Evolutionary conservation across 2,329 filamentous ascomycete genomes (phyloP).

Genomic region (Macrophomina phaseolina): DNA sequence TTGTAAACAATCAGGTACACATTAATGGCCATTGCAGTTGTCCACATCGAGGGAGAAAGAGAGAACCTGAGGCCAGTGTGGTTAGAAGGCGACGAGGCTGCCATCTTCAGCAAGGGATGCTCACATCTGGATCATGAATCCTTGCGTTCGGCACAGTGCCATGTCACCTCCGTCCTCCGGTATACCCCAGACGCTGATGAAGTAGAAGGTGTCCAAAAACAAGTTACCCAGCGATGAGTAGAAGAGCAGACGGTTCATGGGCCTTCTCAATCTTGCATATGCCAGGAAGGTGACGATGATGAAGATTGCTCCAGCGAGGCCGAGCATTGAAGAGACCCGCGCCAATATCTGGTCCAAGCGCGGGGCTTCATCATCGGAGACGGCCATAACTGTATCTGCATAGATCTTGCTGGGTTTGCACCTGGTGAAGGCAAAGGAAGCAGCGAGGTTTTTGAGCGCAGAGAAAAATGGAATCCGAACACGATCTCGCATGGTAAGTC

Average conservation of each 20-base stretch:
- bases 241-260: neutral
- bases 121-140: neutral
- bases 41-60: neutral
- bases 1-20: neutral
- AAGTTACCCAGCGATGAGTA: neutral
- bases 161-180: neutral
- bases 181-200: neutral
- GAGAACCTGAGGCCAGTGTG: neutral
- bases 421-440: too few relatives aligned
- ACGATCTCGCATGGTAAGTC: neutral
- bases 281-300: neutral
- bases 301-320: neutral
- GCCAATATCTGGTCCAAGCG: neutral
- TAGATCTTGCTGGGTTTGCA: too few relatives aligned
- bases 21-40: neutral
- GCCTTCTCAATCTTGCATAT: neutral
- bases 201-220: neutral
- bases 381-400: too few relatives aligned
- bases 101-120: neutral
- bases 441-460: neutral
- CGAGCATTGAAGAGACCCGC: neutral
- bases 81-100: neutral
- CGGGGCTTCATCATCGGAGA: neutral
- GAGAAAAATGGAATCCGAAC: neutral
- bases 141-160: neutral